These are phyloP conservation scores for Plantago lanceolata DNA, from an alignment of 305 asterid species.

Conservation along the genomic window DNA sequence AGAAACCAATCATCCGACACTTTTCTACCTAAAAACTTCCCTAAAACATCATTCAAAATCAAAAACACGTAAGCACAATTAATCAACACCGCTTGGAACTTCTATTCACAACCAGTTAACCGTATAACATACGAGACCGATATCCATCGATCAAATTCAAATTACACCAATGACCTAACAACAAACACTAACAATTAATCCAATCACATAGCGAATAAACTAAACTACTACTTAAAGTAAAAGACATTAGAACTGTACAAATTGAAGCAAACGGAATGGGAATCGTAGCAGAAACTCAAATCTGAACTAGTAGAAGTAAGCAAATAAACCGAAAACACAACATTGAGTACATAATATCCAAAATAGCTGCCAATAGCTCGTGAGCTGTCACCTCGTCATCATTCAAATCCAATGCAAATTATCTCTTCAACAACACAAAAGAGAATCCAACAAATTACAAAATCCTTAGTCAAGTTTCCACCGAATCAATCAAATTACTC, in stretches of 20 bases:
- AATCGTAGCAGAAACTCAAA: slow-evolving; percentile 2
- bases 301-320: background rate
- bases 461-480: slow-evolving; percentile 19
- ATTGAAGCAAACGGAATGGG: background rate
- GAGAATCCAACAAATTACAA: background rate
- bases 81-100: slow-evolving; percentile 20
- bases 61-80: background rate
- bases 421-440: slow-evolving; percentile 10
- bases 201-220: background rate
- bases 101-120: background rate
- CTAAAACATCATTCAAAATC: slow-evolving; percentile 27
- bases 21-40: slow-evolving; percentile 33
- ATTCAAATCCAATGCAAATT: slow-evolving; percentile 4
- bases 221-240: slow-evolving; percentile 2
- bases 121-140: background rate
- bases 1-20: slow-evolving; percentile 45
- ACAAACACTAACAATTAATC: background rate
- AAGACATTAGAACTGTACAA: background rate
- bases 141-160: too few relatives aligned
- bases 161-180: too few relatives aligned
- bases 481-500: slow-evolving; percentile 18
- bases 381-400: slow-evolving; percentile 17
- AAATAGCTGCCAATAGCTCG: background rate
- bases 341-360: slow-evolving; percentile 22
- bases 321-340: slow-evolving; percentile 22